Evolutionary conservation across 129 eudicot species (phyloP), one percentile per base, ranked within the genome.

Genomic region (Scalesia atractyloides): DNA sequence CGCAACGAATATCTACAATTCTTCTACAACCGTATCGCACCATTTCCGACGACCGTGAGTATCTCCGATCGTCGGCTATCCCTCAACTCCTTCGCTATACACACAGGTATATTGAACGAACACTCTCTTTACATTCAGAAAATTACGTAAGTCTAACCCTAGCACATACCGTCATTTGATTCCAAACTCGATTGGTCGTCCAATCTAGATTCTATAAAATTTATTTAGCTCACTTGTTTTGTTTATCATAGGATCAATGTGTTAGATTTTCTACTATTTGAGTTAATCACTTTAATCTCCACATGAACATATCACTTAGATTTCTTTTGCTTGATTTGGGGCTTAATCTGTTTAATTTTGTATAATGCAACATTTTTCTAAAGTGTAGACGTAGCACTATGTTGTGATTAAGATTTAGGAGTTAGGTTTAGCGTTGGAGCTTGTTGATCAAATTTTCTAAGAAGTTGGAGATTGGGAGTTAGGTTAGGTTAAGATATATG

Each of bases 71-170:
- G 4, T 46, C 34, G 60, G 22, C 36, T 62, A 73, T 47, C 68
- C 48, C 48, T 33, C 77, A 61, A 73, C 70, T 48, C 52, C 50
- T 17, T 63, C 70, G 24, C 15, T 34, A 34, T 48, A 33, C 33
- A 33, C 19, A 73, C 60, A 11, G 60, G 77, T 73, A 73, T 48
- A 60, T 30, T 73, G 14, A 33, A 46, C 61, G 7, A 22, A 73
- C 77, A 33, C 33, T 7, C 69, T 73, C 0, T 46, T 73, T 20
- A 73, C 50, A 73, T n/a, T n/a, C n/a, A n/a, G n/a, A n/a, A n/a
- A 34, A 73, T 73, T 49, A 73, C 70, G 14, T 26, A 9, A 47
- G 61, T 73, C 48, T 73, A 60, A 61, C 77, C 69, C 77, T 60
- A 73, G 60, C 58, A 47, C 77, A 73, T 60, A 20, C 43, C 44